Base-by-base conservation (phyloP, 2,329 filamentous ascomycete genomes). In the Trichophaea hybrida region DNA sequence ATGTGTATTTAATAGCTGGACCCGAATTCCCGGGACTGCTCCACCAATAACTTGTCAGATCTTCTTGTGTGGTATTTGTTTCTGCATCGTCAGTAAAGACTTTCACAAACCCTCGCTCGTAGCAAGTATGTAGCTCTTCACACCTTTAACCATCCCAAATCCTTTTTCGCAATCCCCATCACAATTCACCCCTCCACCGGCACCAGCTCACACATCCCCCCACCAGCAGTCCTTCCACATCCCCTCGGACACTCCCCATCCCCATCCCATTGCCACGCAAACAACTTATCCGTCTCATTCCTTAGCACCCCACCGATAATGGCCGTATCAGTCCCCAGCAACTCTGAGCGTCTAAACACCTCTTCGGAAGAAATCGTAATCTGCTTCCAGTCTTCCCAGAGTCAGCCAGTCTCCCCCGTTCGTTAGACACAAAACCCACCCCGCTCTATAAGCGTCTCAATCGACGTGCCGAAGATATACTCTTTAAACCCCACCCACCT, bases 401-500 rank as follows among this genome's bases (percentile, higher is more conserved):
- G 5, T 46, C 24, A 46, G 40, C n/a, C n/a, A n/a, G n/a, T n/a
- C n/a, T n/a, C n/a, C 10, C n/a, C 40, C 5, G 40, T 12, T 6
- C 40, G 6, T 6, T 13, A 10, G n/a, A 6, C 24, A 6, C 5
- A 17, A 17, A 12, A 46, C 40, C 5, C 12, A 51, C 48, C n/a
- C 4, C 31, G n/a, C 5, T 72, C 69, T 10, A 76, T 69, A 35
- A 80, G 70, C 4, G 69, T 72, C 31, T 74, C 70, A 60, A 79
- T 77, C 32, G 72, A 75, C 1, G 77, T 79, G 5, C 77, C 77
- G 65, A 76, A 80, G 6, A 81, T 73, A 66, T 77, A 78, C 69
- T 80, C 78, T 40, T 71, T 72, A 70, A 81, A 79, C 0, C 77
- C 77, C 0, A 77, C 73, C 76, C 77, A 80, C 1, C 77, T 74